These are phyloP conservation scores for Casaregolazyma lundiana DNA, from an alignment of 1,139 yeast species.

Conservation along the genomic window DNA sequence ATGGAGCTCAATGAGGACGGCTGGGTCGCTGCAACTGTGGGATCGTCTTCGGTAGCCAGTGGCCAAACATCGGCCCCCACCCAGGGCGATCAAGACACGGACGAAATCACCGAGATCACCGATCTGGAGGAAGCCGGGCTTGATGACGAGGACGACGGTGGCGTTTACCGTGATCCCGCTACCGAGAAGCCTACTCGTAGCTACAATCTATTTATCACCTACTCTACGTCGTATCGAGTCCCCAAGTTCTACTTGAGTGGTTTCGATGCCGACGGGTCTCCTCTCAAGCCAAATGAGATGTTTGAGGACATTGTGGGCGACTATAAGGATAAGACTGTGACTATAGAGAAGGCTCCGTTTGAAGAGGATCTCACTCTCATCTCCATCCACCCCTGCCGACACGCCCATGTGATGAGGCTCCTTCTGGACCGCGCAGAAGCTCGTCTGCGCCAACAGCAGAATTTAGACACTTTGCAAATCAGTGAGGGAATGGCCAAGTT, in stretches of 20 bases:
- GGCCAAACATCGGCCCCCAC: neutral
- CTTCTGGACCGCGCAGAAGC: conserved; percentile 64
- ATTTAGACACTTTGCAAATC: conserved; percentile 37
- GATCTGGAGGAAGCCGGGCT: conserved; percentile 30
- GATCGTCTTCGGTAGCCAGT: neutral
- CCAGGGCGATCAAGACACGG: conserved; percentile 24
- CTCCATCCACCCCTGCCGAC: conserved; percentile 95
- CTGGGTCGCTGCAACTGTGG: conserved; percentile 39
- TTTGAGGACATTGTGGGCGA: conserved; percentile 90
- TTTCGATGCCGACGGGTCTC: conserved; percentile 75
- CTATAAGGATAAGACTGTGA: conserved; percentile 91
- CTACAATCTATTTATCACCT: conserved; percentile 84
- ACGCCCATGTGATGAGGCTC: conserved; percentile 89
- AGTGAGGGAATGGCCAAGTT: conserved; percentile 40
- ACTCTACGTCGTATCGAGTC: conserved; percentile 91
- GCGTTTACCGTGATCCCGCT: conserved; percentile 22
- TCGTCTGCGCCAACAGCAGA: conserved; percentile 29
- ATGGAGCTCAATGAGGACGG: conserved; percentile 50
- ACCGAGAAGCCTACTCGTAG: conserved; percentile 46
- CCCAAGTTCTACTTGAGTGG: conserved; percentile 94
- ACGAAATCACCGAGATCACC: conserved; percentile 31
- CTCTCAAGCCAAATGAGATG: conserved; percentile 84
- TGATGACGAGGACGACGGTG: conserved; percentile 26
- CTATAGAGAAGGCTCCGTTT: conserved; percentile 90
- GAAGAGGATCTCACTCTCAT: conserved; percentile 73